These are phyloP conservation scores for Trichoderma virens DNA, from an alignment of 495 filamentous ascomycete genomes.

Conservation along the genomic window DNA sequence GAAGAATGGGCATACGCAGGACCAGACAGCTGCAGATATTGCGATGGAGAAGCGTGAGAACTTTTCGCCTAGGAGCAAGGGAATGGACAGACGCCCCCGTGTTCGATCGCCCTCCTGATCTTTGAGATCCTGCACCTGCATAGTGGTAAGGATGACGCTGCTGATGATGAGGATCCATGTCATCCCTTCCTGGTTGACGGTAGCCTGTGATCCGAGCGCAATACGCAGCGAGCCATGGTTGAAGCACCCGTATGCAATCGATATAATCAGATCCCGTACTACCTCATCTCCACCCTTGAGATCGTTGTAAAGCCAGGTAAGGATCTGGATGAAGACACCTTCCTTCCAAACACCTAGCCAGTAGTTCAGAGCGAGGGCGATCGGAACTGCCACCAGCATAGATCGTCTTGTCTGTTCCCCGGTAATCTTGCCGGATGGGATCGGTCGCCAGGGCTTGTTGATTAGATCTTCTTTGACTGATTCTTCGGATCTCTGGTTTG, in stretches of 20 bases:
- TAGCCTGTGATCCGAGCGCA: conserved; percentile 15
- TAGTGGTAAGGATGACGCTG: conserved; percentile 39
- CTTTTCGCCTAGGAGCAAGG: neutral
- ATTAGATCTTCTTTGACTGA: conserved; percentile 43
- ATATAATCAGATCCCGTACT: conserved; percentile 40
- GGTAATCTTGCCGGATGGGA: conserved; percentile 37
- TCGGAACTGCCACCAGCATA: conserved; percentile 30
- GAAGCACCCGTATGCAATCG: conserved; percentile 30
- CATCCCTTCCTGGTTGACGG: conserved; percentile 17
- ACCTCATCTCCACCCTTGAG: conserved; percentile 38
- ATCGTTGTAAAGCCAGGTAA: conserved; percentile 50
- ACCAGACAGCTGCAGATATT: neutral
- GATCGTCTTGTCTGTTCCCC: conserved; percentile 26
- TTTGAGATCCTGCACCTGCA: conserved; percentile 30
- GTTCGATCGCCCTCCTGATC: neutral
- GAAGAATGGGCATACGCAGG: neutral
- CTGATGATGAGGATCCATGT: conserved; percentile 40
- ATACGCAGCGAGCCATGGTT: conserved; percentile 24
- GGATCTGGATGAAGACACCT: conserved; percentile 25
- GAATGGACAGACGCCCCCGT: neutral
- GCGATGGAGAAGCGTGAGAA: neutral
- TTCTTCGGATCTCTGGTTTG: conserved; percentile 41
- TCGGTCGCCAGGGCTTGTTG: conserved; percentile 55
- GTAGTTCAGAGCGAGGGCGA: conserved; percentile 23
- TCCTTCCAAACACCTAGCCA: conserved; percentile 30